Conservation (phyloP, 805 yeast genomes). For the Metschnikowia baotianmanensis region DNA sequence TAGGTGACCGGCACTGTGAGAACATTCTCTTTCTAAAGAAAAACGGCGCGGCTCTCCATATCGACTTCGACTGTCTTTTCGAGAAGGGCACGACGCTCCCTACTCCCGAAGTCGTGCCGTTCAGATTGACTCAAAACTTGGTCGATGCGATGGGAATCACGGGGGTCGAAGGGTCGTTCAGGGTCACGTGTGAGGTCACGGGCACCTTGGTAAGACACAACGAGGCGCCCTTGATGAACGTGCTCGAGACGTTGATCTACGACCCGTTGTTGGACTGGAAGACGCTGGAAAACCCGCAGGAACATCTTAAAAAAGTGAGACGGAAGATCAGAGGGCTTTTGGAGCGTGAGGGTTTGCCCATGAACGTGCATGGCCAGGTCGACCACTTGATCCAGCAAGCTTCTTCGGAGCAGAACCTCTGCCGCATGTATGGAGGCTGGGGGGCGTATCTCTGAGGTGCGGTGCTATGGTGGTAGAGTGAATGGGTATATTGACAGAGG, state of each 20-base stretch:
- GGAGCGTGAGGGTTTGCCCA: conserved; percentile 74
- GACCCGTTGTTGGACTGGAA: conserved; percentile 89
- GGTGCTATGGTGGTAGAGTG: neutral
- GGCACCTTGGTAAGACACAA: conserved; percentile 67
- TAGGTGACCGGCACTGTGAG: conserved; percentile 97
- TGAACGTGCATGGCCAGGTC: conserved; percentile 91
- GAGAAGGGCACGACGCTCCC: conserved; percentile 74
- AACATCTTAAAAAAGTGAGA: conserved; percentile 68
- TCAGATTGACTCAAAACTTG: conserved; percentile 83
- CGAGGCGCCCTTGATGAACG: conserved; percentile 83
- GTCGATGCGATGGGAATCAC: conserved; percentile 86
- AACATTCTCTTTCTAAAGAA: conserved; percentile 72
- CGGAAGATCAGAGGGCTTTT: conserved; percentile 81
- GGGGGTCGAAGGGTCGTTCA: conserved; percentile 86
- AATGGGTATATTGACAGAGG: neutral
- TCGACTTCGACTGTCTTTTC: conserved; percentile 94
- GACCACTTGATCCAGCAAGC: conserved; percentile 86
- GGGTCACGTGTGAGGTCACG: conserved; percentile 84
- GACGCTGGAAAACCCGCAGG: conserved; percentile 51
- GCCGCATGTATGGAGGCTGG: conserved; percentile 96
- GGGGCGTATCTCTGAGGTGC: conserved; percentile 28
- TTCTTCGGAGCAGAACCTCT: conserved; percentile 62
- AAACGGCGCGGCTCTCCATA: conserved; percentile 82
- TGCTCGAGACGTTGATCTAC: conserved; percentile 86
- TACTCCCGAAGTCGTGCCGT: conserved; percentile 93